phyloP scores from a whole-genome alignment of 2,329 filamentous ascomycete species.

The Phoma sp. region DNA sequence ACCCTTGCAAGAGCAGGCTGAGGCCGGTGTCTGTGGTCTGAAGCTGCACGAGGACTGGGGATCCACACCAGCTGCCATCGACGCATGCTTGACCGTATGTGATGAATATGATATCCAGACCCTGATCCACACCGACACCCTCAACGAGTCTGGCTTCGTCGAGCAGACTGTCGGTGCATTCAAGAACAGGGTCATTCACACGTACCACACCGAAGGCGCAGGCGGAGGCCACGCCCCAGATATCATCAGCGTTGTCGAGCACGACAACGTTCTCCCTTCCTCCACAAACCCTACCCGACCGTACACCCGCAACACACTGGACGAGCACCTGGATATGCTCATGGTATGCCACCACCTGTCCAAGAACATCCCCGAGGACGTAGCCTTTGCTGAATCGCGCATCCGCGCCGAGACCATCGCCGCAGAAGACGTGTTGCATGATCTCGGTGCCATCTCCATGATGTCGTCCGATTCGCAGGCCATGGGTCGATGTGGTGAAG shows the following conservation, averaged over 20 bases:
- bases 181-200: conserved; percentile 88
- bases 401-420: conserved; percentile 97
- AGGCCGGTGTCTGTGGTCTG: conserved; percentile 85
- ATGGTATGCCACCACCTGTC: conserved; percentile 98
- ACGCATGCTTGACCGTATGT: conserved; percentile 79
- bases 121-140: conserved; percentile 92
- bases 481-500: conserved; percentile 96
- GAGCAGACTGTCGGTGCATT: conserved; percentile 88
- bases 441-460: conserved; percentile 95
- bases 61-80: conserved; percentile 87
- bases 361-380: conserved; percentile 92
- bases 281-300: conserved; percentile 93
- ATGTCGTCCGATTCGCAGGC: conserved; percentile 96
- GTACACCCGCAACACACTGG: conserved; percentile 89
- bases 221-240: conserved; percentile 95
- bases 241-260: conserved; percentile 92
- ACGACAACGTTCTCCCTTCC: conserved; percentile 85
- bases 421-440: conserved; percentile 94
- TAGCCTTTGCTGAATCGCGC: conserved; percentile 92
- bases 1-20: conserved; percentile 79
- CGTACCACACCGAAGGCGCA: conserved; percentile 95
- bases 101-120: conserved; percentile 93
- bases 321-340: conserved; percentile 97
- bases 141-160: conserved; percentile 97
- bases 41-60: conserved; percentile 99